phyloP scores from a whole-genome alignment of 2,329 filamentous ascomycete species.

The Calonectria leucothoes region DNA sequence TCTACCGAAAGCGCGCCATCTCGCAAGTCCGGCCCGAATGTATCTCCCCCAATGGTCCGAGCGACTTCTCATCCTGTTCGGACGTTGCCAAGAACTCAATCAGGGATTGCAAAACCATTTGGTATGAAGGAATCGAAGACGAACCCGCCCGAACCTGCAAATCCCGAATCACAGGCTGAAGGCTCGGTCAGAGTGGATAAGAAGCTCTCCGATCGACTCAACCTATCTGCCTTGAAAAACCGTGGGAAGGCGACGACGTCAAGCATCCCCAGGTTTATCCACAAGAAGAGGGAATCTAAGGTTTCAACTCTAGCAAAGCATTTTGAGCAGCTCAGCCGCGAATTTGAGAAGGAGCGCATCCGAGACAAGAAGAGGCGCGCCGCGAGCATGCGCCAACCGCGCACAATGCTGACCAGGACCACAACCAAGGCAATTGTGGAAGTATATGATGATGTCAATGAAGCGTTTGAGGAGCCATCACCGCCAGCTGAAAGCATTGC shows the following conservation, averaged over 20 bases:
- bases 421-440: conserved; percentile 97
- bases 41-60: conserved; percentile 65
- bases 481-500: conserved; percentile 57
- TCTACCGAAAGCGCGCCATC: conserved; percentile 51
- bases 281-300: conserved; percentile 78
- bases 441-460: conserved; percentile 92
- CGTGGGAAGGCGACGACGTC: conserved; percentile 71
- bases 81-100: conserved; percentile 58
- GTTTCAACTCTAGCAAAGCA: conserved; percentile 95
- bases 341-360: conserved; percentile 94
- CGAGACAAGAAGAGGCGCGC: conserved; percentile 86
- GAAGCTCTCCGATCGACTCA: conserved; percentile 80
- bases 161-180: conserved; percentile 45
- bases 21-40: conserved; percentile 58
- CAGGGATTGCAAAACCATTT: conserved; percentile 55
- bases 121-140: conserved; percentile 49
- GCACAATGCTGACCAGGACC: conserved; percentile 85
- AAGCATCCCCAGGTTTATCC: conserved; percentile 88
- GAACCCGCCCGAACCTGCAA: conserved; percentile 37
- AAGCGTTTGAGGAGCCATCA: conserved; percentile 87
- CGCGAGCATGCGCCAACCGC: conserved; percentile 77
- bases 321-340: conserved; percentile 95
- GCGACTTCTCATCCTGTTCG: conserved; percentile 64
- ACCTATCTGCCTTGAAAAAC: conserved; percentile 72
- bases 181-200: conserved; percentile 71